These are phyloP conservation scores for Ormosia emarginata DNA, from an alignment of 306 rosid genomes.

Conservation along the genomic window DNA sequence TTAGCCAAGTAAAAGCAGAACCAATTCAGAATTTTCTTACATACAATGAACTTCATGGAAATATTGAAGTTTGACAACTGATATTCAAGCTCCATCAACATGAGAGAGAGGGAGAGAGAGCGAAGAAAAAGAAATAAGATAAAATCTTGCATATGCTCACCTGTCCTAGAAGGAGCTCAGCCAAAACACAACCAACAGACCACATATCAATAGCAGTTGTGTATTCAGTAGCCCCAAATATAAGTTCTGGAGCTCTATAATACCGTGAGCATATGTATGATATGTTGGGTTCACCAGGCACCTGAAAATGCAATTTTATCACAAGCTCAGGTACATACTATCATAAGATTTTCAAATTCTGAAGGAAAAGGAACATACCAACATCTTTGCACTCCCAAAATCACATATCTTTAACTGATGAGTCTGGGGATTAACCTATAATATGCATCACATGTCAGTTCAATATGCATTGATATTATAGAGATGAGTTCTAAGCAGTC, in stretches of 20 bases:
- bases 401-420: conserved; percentile 94
- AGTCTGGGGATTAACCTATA: conserved; percentile 73
- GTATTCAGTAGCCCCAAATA: conserved; percentile 96
- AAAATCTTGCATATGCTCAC: conserved; percentile 33
- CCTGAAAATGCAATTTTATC: conserved; percentile 41
- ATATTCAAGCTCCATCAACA: background rate
- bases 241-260: conserved; percentile 96
- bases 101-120: background rate
- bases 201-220: conserved; percentile 95
- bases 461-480: background rate
- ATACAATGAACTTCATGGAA: background rate
- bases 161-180: conserved; percentile 93
- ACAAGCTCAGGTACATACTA: conserved; percentile 3
- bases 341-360: background rate
- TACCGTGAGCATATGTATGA: conserved; percentile 93
- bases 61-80: background rate
- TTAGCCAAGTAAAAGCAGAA: background rate
- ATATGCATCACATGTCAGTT: conserved; percentile 19
- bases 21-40: background rate
- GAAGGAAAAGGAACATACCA: conserved; percentile 48
- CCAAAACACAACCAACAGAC: conserved; percentile 94
- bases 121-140: background rate
- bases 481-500: background rate
- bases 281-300: conserved; percentile 95
- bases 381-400: conserved; percentile 94